These are phyloP conservation scores for Combretum micranthum DNA, from an alignment of 345 rosid genomes.

Conservation along the genomic window DNA sequence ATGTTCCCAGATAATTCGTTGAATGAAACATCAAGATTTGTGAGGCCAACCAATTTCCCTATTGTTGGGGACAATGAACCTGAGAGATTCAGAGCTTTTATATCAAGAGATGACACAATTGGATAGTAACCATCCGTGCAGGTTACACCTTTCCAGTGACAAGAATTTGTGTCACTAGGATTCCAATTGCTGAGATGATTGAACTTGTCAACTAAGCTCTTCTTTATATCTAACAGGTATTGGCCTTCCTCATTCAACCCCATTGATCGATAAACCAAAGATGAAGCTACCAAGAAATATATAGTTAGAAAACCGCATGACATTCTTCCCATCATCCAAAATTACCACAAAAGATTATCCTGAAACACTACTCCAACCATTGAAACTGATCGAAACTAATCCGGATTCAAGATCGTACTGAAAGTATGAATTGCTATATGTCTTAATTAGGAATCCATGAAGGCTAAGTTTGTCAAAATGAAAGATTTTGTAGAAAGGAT, in stretches of 20 bases:
- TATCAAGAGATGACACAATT: constrained; percentile 44
- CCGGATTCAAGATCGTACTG: not conserved
- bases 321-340: constrained; percentile 28
- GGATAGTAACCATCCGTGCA: constrained; percentile 40
- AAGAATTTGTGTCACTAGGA: constrained; percentile 58
- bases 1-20: constrained; percentile 48
- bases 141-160: constrained; percentile 72
- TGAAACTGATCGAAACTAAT: too few species aligned
- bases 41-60: constrained; percentile 58
- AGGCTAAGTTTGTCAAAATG: not conserved
- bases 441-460: too few species aligned
- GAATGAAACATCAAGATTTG: constrained; percentile 59
- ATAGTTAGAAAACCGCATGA: constrained; percentile 6
- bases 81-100: constrained; percentile 54
- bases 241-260: constrained; percentile 69
- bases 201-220: constrained; percentile 35
- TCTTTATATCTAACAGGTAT: constrained; percentile 53
- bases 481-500: not conserved
- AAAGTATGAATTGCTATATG: too few species aligned
- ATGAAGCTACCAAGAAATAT: constrained; percentile 18
- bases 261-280: constrained; percentile 31
- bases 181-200: constrained; percentile 52
- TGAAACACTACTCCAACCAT: too few species aligned
- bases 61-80: constrained; percentile 71
- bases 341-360: not conserved